Percentiles rank a stretch among this genome's conserved stretches.
Evolutionary conservation across 306 rosid species (phyloP).

Genomic region (Dryas drummondii): DNA sequence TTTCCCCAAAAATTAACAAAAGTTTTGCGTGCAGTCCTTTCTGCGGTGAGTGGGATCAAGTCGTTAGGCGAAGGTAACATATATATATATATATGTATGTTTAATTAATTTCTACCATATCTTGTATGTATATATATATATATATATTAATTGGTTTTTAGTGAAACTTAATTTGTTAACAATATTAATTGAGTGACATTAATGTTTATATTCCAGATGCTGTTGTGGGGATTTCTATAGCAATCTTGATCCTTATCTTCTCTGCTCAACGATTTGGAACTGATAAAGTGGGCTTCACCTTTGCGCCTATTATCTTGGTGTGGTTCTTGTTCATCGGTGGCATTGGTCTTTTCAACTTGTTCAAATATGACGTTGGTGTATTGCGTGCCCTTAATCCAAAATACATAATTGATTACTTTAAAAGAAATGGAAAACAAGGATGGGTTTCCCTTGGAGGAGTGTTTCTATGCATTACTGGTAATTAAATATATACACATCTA

Average conservation of each 20-base stretch:
- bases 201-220: slow-evolving; percentile 27
- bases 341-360: slow-evolving; percentile 51
- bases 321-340: slow-evolving; percentile 60
- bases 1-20: no score
- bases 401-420: slow-evolving; percentile 38
- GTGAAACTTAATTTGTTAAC: background rate
- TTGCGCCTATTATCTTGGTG: slow-evolving; percentile 44
- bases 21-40: slow-evolving; percentile 47
- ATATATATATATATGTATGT: background rate
- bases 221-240: slow-evolving; percentile 48
- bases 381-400: slow-evolving; percentile 55
- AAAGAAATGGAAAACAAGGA: slow-evolving; percentile 43
- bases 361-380: slow-evolving; percentile 43
- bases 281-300: slow-evolving; percentile 51
- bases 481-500: no score
- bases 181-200: no score
- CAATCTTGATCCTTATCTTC: slow-evolving; percentile 40
- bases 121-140: background rate
- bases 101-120: background rate
- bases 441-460: slow-evolving; percentile 68
- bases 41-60: slow-evolving; percentile 76
- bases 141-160: no score
- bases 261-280: slow-evolving; percentile 52
- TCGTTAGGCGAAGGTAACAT: slow-evolving; percentile 57
- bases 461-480: slow-evolving; percentile 50